Base-by-base conservation (phyloP, 225 moss, liverwort and hornwort species). In the Thuidium tamariscinum region DNA sequence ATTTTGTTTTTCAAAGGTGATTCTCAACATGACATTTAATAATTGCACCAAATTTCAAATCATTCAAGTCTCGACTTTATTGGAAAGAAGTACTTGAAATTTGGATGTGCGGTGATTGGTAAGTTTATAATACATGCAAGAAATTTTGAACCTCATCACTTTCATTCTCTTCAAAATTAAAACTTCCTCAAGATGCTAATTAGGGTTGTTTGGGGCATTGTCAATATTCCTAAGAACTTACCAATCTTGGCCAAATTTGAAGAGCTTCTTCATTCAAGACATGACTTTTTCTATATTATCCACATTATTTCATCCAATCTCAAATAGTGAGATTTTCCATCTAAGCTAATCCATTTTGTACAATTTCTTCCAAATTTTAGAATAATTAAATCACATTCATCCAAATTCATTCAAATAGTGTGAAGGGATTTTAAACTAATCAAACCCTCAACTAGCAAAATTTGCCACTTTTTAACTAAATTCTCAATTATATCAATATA, bases 391-490 rank as follows among this genome's bases (percentile, higher is more conserved):
- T 10, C 1, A 17, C 29, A 46, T 72, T 72, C 29, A 72, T 46
- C 5, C 72, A 44, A 46, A 46, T 46, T 17, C 29, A 29, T 46
- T 46, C 46, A 44, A 29, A 17, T 72, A 29, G 2, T 10, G 6
- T 17, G 4, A 29, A 0, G 3, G 9, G 4, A 71, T 29, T 5
- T 71, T 71, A 0, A 44, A 44, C 5, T 44, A 44, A 27, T 71
- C 5, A 23, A 41, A 37, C 4, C 7, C 5, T 13, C 6, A 21
- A 21, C 39, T 39, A 23, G 13, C 41, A 44, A 44, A 71, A 44
- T 71, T 0, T 44, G 0, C 9, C 16, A 15, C 4, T 1, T 27
- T 5, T 2, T 41, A 42, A 41, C 2, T 5, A 26, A 23, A 42
- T 69, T n/a, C 4, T 8, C 16, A 70, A 0, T 70, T 70, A 42